Evolutionary conservation across 2,329 filamentous ascomycete species (phyloP).

Genomic region (Apiospora pterosperma): DNA sequence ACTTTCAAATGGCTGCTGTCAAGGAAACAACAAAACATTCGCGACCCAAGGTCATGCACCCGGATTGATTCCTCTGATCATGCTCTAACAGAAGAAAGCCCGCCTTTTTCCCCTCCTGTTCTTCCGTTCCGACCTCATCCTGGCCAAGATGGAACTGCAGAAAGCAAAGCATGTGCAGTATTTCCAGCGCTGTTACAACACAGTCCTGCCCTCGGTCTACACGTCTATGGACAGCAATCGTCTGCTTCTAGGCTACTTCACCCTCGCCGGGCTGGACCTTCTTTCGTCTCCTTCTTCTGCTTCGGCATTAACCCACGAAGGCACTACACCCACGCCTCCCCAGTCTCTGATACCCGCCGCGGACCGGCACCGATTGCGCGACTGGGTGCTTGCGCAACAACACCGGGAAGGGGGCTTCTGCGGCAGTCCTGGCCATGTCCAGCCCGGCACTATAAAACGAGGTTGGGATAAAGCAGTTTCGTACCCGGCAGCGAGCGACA

Average conservation of each 20-base stretch:
- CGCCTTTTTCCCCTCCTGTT: neutral
- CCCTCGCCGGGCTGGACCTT: conserved; percentile 78
- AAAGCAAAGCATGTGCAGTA: conserved; percentile 77
- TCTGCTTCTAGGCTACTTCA: conserved; percentile 87
- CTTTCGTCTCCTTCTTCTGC: conserved; percentile 60
- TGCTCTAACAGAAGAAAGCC: neutral
- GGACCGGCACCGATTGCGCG: conserved; percentile 45
- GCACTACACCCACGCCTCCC: conserved; percentile 47
- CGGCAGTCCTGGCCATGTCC: conserved; percentile 69
- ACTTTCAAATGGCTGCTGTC: neutral
- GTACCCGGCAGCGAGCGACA: conserved; percentile 40
- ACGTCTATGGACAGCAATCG: conserved; percentile 87
- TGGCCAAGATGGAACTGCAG: conserved; percentile 38
- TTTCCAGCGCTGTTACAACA: conserved; percentile 85
- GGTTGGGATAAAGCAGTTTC: conserved; percentile 28
- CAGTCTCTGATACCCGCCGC: conserved; percentile 43
- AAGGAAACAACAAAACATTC: neutral
- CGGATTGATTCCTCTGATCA: neutral
- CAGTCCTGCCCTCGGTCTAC: conserved; percentile 77
- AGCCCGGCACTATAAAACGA: conserved; percentile 29
- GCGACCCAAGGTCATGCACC: neutral
- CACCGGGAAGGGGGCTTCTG: conserved; percentile 85
- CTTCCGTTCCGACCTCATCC: neutral
- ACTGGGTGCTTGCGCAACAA: conserved; percentile 85
- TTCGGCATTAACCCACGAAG: conserved; percentile 26